Conservation (phyloP, 768 basidiomycete species). For the Russula foetens region DNA sequence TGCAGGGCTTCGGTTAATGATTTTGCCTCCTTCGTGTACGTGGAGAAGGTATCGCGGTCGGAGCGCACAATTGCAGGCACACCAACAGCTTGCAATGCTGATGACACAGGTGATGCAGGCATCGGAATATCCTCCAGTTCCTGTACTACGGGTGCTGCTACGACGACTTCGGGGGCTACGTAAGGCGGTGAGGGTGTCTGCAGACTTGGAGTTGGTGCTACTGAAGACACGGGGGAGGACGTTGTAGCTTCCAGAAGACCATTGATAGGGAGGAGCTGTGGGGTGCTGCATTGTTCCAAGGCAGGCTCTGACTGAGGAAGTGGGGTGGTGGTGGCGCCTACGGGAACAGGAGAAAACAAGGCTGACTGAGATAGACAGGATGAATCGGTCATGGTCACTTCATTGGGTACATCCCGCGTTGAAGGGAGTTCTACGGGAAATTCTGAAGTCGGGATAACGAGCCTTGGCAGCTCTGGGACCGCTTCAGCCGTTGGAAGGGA, state of each 20-base stretch:
- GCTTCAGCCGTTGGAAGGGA: neutral
- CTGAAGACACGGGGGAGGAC: constrained; percentile 11
- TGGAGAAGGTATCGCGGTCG: constrained; percentile 3
- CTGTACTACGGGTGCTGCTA: constrained; percentile 12
- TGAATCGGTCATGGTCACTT: neutral
- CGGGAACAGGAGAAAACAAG: neutral
- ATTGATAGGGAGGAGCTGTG: neutral
- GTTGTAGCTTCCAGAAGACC: neutral
- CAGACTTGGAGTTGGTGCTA: constrained; percentile 11
- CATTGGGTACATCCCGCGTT: neutral
- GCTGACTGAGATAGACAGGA: neutral
- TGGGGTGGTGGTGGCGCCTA: neutral
- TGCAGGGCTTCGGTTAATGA: constrained; percentile 53
- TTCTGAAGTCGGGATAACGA: neutral
- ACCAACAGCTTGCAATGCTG: neutral
- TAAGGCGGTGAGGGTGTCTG: constrained; percentile 23
- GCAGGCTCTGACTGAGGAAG: neutral
- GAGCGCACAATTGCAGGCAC: neutral
- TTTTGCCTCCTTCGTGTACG: constrained; percentile 11
- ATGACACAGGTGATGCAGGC: constrained; percentile 8
- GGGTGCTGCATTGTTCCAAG: neutral
- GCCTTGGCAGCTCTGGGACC: neutral
- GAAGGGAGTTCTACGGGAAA: neutral
- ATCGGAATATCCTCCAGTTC: constrained; percentile 15
- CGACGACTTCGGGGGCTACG: constrained; percentile 22